A percentile compares a stretch with the other conserved stretches of the same genome.
Conservation (phyloP, 83 land plant species). For the Larix sibirica region DNA sequence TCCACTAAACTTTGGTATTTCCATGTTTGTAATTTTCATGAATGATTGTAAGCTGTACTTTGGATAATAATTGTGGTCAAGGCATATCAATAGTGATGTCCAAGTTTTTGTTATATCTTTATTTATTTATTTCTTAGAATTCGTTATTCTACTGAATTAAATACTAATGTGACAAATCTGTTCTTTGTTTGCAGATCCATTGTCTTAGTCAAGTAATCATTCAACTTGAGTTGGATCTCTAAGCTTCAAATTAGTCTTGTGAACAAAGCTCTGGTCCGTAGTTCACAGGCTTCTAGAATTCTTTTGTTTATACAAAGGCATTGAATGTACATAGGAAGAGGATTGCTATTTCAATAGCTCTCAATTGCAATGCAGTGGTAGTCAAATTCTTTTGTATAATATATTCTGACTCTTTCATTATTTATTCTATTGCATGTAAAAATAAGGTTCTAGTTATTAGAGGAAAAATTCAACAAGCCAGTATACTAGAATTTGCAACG, state of each 20-base stretch:
- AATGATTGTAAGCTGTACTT: not conserved
- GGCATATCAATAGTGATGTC: not conserved
- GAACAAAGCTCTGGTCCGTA: not conserved
- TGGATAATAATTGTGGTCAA: not conserved
- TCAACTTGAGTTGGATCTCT: not conserved
- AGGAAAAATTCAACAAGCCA: not conserved
- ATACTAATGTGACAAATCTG: not conserved
- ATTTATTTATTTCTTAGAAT: not conserved
- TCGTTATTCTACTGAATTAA: not conserved
- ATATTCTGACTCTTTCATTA: not conserved
- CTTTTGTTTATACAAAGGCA: not conserved
- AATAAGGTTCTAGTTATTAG: not conserved
- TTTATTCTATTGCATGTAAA: not conserved
- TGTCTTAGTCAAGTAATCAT: not conserved
- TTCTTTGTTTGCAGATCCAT: not conserved
- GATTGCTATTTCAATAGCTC: not conserved
- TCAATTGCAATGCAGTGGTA: not conserved
- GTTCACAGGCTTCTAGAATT: not conserved
- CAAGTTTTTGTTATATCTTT: not conserved
- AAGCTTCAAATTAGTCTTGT: not conserved
- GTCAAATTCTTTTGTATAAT: not conserved
- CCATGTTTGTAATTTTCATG: not conserved
- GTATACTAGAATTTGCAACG: not conserved
- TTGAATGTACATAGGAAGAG: slow-evolving; percentile 9
- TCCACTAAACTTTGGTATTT: not conserved